A percentile compares a stretch with the other conserved stretches of the same genome.
phyloP scores from a whole-genome alignment of 2,329 filamentous ascomycete species.

The Keithomyces neogunnii region DNA sequence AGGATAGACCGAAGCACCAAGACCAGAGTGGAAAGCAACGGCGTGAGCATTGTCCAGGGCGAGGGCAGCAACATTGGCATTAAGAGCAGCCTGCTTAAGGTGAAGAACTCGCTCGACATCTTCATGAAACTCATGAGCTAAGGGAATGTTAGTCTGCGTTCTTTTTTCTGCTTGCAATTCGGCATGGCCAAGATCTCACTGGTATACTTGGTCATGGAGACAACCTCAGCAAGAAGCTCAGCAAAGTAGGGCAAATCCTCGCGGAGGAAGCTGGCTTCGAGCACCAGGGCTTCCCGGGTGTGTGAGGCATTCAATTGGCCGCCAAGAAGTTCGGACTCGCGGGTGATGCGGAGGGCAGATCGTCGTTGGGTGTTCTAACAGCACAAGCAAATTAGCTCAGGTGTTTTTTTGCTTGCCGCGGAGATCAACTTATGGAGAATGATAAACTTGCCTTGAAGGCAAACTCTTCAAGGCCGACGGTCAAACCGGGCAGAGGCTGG shows the following conservation, averaged over 20 bases:
- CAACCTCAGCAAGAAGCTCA: conserved; percentile 88
- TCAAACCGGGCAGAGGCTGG: conserved; percentile 80
- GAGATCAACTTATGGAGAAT: conserved; percentile 5
- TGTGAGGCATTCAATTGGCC: conserved; percentile 82
- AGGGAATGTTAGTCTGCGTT: neutral
- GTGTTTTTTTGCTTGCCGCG: conserved; percentile 8
- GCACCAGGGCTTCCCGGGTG: conserved; percentile 84
- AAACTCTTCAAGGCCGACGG: conserved; percentile 86
- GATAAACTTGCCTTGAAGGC: conserved; percentile 73
- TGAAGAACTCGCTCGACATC: conserved; percentile 72
- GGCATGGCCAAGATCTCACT: conserved; percentile 36
- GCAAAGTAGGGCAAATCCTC: conserved; percentile 96
- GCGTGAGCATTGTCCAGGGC: conserved; percentile 81
- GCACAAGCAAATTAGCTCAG: conserved; percentile 38
- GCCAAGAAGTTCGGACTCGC: conserved; percentile 92
- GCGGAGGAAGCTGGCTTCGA: conserved; percentile 91
- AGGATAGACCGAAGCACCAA: conserved; percentile 71
- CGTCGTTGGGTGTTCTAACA: conserved; percentile 74
- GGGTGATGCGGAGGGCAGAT: conserved; percentile 84
- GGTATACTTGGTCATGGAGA: conserved; percentile 79
- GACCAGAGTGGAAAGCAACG: conserved; percentile 86
- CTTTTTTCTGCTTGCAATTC: conserved; percentile 10
- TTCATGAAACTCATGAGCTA: conserved; percentile 86
- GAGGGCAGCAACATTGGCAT: conserved; percentile 53
- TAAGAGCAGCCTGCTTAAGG: conserved; percentile 65